phyloP scores from a whole-genome alignment of 805 yeast genomes.

The Nakazawaea populi region DNA sequence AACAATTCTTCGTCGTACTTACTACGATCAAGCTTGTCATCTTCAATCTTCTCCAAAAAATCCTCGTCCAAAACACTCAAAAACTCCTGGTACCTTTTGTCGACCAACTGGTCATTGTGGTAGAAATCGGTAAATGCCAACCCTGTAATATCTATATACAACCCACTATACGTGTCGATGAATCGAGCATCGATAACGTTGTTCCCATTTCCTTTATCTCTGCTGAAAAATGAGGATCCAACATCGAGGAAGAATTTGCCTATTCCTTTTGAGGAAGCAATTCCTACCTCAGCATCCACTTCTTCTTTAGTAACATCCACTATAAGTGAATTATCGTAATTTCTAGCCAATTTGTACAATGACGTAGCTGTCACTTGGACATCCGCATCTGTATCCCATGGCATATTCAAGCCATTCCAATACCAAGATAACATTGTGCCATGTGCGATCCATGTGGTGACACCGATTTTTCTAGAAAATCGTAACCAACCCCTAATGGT shows the following conservation, averaged over 20 bases:
- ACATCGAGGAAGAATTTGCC: slow-evolving; percentile 48
- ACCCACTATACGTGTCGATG: slow-evolving; percentile 58
- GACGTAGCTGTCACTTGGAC: slow-evolving; percentile 53
- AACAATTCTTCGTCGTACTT: slow-evolving; percentile 14
- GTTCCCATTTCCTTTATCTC: slow-evolving; percentile 44
- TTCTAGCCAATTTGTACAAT: slow-evolving; percentile 37
- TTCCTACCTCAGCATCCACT: neutral
- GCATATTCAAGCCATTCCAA: slow-evolving; percentile 56
- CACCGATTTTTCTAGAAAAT: slow-evolving; percentile 37
- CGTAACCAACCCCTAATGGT: slow-evolving; percentile 46
- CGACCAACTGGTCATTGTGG: slow-evolving; percentile 15
- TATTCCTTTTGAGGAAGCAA: slow-evolving; percentile 26
- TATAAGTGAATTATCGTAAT: slow-evolving; percentile 43
- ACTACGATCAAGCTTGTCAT: slow-evolving; percentile 12
- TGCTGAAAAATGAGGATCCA: slow-evolving; percentile 43
- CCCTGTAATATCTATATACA: slow-evolving; percentile 64
- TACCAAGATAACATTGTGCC: slow-evolving; percentile 61
- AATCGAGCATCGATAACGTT: slow-evolving; percentile 64
- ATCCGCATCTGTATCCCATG: slow-evolving; percentile 67
- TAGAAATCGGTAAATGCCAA: slow-evolving; percentile 34
- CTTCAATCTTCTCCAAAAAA: slow-evolving; percentile 10
- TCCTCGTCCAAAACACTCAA: slow-evolving; percentile 15
- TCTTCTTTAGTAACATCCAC: slow-evolving; percentile 27
- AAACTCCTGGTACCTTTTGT: slow-evolving; percentile 6
- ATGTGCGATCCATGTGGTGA: slow-evolving; percentile 59